phyloP scores from a whole-genome alignment of 106 monocot genomes.

The Iris macrosiphon region DNA sequence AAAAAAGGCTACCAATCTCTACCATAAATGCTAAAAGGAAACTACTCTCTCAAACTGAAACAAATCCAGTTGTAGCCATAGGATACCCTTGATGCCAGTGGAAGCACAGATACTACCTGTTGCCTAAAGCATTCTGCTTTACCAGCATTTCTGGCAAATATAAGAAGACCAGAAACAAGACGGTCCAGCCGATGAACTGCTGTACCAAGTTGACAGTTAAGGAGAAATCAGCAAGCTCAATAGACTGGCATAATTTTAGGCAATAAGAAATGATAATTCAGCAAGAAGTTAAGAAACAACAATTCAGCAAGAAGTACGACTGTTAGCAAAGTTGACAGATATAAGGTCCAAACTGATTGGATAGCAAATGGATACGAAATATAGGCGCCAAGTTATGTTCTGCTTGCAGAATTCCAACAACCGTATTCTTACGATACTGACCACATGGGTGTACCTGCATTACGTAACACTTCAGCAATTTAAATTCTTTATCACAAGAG shows the following conservation, averaged over 20 bases:
- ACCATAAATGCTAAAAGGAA: constrained; percentile 3
- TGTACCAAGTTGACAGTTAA: constrained; percentile 37
- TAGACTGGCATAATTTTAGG: not conserved
- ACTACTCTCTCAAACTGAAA: not conserved
- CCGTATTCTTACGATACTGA: constrained; percentile 95
- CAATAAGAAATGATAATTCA: too few relatives aligned
- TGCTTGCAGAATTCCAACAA: constrained; percentile 92
- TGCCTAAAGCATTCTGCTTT: constrained; percentile 80
- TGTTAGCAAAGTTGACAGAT: not conserved
- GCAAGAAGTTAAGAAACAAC: not conserved
- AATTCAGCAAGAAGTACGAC: not conserved
- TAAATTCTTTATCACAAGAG: not conserved
- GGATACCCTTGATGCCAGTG: not conserved
- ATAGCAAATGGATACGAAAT: constrained; percentile 79
- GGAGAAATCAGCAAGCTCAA: constrained; percentile 13
- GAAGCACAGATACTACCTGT: constrained; percentile 44
- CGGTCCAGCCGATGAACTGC: constrained; percentile 95
- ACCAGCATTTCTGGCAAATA: constrained; percentile 88
- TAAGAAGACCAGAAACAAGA: constrained; percentile 96
- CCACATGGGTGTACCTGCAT: constrained; percentile 98
- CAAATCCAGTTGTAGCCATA: not conserved
- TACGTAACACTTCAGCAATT: constrained; percentile 6
- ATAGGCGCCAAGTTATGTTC: constrained; percentile 71
- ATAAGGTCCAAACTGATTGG: not conserved
- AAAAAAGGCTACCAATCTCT: too few relatives aligned